Base-by-base conservation (phyloP, 2,329 filamentous ascomycete species). In the Diaporthe citrichinensis region DNA sequence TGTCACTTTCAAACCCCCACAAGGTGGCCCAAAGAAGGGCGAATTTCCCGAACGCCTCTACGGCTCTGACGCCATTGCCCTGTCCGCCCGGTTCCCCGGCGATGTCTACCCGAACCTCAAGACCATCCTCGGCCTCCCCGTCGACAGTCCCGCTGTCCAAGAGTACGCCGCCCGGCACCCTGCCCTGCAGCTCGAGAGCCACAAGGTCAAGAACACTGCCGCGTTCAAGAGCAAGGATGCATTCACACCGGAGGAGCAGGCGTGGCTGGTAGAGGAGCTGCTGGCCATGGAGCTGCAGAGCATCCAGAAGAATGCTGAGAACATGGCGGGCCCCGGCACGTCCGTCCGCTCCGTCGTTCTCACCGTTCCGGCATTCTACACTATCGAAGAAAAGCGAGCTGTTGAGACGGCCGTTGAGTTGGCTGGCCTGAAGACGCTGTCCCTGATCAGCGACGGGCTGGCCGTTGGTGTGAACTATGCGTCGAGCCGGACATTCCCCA, bases 101-200 rank as follows among this genome's bases (percentile, higher is more conserved):
- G 96, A 99, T 83, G 95, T 98, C 79, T 99, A 97, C 86, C 94
- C 94, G 73, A 98, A 98, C 84, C 87, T 99, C 80, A 99, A 98
- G 88, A 89, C 93, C 58, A 90, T 99, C 44, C 88, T 99, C n/a
- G 97, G 96, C 51, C 88, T 98, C 23, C 86, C 90, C 17, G 85
- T 89, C 74, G 89, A 90, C 77, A 89, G 90, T 78, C 86, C 91
- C 17, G 85, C 91, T 58, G 91, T 95, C 31, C 86, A 91, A 78
- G 90, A 92, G 77, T 99, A 98, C 84, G 90, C 89, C 76, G 87
- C 88, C 72, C 90, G 95, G 68, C 95, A 97, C 85, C 97, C 97
- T 23, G 94, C 92, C 49, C 86, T 98, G 78, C 90, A 93, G 80
- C 83, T 97, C 71, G 90, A 92, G 81, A 83, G 88, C 9, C 87